phyloP scores from a whole-genome alignment of 139 green algal genomes.

The Ettlia oleoabundans region DNA sequence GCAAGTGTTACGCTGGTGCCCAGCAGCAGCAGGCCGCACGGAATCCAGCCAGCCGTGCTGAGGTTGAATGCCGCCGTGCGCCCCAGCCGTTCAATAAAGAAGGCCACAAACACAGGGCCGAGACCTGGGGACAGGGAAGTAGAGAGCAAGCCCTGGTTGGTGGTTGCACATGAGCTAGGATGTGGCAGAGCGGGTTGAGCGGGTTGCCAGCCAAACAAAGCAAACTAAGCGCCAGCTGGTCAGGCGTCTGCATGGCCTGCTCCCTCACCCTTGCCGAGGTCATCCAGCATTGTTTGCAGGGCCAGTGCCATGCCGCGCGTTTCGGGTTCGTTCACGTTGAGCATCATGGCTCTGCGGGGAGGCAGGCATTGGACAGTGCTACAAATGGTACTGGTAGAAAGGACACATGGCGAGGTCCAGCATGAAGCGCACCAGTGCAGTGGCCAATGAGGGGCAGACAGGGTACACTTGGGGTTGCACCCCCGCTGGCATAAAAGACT shows the following conservation, averaged over 20 bases:
- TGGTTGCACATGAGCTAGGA: too few relatives aligned
- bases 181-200: too few relatives aligned
- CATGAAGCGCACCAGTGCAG: too few relatives aligned
- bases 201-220: too few relatives aligned
- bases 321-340: conserved; percentile 88
- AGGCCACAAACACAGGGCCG: conserved; percentile 76
- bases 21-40: conserved; percentile 70
- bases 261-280: conserved; percentile 75
- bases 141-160: background rate
- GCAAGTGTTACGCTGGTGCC: conserved; percentile 33
- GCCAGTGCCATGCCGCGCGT: conserved; percentile 78
- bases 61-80: conserved; percentile 75
- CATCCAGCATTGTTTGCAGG: conserved; percentile 79
- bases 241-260: too few relatives aligned
- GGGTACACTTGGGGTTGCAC: too few relatives aligned
- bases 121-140: conserved; percentile 38
- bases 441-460: too few relatives aligned
- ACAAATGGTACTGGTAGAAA: background rate
- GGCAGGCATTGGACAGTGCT: background rate
- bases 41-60: conserved; percentile 72
- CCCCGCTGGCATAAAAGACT: too few relatives aligned
- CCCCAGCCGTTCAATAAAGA: conserved; percentile 60
- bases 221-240: too few relatives aligned
- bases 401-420: too few relatives aligned
- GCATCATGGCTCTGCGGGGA: conserved; percentile 63